Percentiles rank a stretch among this genome's conserved stretches.
Conservation (phyloP, 208 protist genomes). For the Acanthamoeba rhysodes region DNA sequence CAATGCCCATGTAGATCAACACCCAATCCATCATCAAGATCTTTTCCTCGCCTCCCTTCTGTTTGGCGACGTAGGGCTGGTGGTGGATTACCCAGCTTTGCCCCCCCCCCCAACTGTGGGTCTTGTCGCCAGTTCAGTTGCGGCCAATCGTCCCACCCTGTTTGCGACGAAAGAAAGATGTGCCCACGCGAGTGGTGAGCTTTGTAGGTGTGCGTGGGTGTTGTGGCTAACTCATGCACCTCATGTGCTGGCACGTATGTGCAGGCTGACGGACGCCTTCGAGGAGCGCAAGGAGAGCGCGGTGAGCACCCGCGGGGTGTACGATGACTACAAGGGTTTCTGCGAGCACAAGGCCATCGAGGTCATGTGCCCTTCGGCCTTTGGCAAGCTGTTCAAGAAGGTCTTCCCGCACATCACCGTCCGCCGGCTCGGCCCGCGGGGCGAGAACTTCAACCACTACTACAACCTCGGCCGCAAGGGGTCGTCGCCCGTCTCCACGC, state of each 20-base stretch:
- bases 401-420: conserved; percentile 59
- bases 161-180: too few relatives aligned
- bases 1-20: too few relatives aligned
- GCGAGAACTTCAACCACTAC: conserved; percentile 64
- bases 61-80: too few relatives aligned
- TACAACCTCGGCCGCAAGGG: conserved; percentile 43
- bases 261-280: conserved; percentile 22
- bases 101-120: too few relatives aligned
- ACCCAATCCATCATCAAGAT: too few relatives aligned
- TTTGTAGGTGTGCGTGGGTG: too few relatives aligned
- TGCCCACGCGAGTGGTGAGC: too few relatives aligned
- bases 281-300: conserved; percentile 63
- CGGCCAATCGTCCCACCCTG: too few relatives aligned
- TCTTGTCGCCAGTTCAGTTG: too few relatives aligned
- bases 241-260: not conserved
- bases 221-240: too few relatives aligned
- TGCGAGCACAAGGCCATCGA: conserved; percentile 54
- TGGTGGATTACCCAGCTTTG: too few relatives aligned
- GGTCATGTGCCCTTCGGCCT: conserved; percentile 48
- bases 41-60: too few relatives aligned
- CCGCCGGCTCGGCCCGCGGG: conserved; percentile 2
- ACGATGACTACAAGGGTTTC: conserved; percentile 58
- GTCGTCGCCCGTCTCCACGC: not conserved
- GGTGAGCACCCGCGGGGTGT: conserved; percentile 35
- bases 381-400: conserved; percentile 63